Base-by-base conservation (phyloP, 176 grass and related monocot species). In the Oryza officinalis region DNA sequence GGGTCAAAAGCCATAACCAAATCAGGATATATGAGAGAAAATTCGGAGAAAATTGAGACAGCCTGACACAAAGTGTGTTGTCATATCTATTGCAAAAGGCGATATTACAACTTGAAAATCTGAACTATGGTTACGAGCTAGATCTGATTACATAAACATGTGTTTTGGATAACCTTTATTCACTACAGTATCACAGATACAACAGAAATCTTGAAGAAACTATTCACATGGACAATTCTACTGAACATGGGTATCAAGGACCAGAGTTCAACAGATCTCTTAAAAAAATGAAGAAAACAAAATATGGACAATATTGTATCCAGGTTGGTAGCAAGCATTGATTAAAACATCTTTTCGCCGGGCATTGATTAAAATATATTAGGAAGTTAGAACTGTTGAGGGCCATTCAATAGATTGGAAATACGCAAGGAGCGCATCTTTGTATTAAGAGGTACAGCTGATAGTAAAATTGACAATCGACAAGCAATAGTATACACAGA, bases 371-470 rank as follows among this genome's bases (percentile, higher is more conserved):
- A 22, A 63, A 79, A 72, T 33, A 52, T 46, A n/a, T 52, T 63
- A 13, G 43, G 84, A 80, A 40, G 84, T 80, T 67, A 49, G 69
- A 57, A 74, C 27, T 44, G 73, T 67, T 71, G 69, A 41, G 69
- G 27, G 4, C 38, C 41, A 35, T 60, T 50, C 23, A 12, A 86
- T n/a, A 52, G 33, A 63, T 5, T n/a, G n/a, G n/a, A n/a, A n/a
- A n/a, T n/a, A n/a, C n/a, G n/a, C n/a, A n/a, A n/a, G n/a, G n/a
- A n/a, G n/a, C n/a, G n/a, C n/a, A n/a, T n/a, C n/a, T n/a, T n/a
- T n/a, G n/a, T n/a, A n/a, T n/a, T n/a, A n/a, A n/a, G n/a, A n/a
- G n/a, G n/a, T 32, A 52, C 9, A 54, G 46, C 71, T 47, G 40
- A 26, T 11, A 65, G 12, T 11, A 75, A 63, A 38, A 52, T 59